phyloP scores from a whole-genome alignment of 75 land plant species.

The Isoetes taiwanensis region DNA sequence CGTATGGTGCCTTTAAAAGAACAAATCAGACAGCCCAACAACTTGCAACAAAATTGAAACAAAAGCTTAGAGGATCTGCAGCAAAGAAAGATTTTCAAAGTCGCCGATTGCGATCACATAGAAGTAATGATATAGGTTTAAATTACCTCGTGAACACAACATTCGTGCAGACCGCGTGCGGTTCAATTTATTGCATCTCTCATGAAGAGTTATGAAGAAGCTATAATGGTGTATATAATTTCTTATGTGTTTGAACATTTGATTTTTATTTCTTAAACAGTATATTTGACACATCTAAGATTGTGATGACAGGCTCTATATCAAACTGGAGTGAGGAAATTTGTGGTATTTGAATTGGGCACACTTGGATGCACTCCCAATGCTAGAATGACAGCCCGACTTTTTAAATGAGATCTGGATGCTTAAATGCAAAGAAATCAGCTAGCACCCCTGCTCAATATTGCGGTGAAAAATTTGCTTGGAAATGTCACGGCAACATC shows the following conservation, averaged over 20 bases:
- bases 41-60: background rate
- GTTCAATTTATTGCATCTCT: background rate
- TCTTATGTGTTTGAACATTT: background rate
- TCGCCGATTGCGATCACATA: too few species aligned
- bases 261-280: too few species aligned
- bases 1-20: background rate
- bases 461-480: background rate
- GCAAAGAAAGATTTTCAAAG: too few species aligned
- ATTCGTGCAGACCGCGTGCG: background rate
- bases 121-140: slow-evolving; percentile 1
- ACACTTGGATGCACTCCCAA: background rate
- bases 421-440: background rate
- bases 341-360: background rate
- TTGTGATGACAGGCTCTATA: background rate
- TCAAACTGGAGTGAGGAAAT: background rate
- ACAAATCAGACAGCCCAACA: background rate
- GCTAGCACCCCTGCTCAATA: background rate
- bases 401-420: background rate
- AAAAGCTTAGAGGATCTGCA: background rate
- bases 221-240: background rate
- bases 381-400: background rate
- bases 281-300: background rate
- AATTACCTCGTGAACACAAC: background rate
- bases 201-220: background rate
- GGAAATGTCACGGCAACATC: background rate